Conservation (phyloP, 2,329 filamentous ascomycete genomes). For the Calonectria pauciramosa region DNA sequence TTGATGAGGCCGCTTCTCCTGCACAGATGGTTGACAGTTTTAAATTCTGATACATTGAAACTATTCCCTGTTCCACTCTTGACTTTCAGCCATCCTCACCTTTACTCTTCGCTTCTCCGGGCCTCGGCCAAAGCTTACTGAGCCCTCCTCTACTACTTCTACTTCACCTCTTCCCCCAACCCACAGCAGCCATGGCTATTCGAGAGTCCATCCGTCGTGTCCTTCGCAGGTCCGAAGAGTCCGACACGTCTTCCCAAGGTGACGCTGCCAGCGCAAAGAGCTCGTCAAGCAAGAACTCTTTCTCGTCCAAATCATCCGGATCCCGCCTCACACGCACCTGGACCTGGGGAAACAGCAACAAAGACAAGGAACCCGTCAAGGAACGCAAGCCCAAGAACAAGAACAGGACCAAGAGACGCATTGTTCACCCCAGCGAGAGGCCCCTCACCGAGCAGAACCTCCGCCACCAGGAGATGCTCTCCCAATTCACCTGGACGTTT, state of each 20-base stretch:
- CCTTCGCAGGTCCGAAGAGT: conserved; percentile 51
- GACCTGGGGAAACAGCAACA: conserved; percentile 47
- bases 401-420: conserved; percentile 44
- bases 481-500: conserved; percentile 61
- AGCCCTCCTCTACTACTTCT: neutral
- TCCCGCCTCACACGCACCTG: conserved; percentile 48
- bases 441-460: conserved; percentile 61
- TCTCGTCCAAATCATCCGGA: conserved; percentile 49
- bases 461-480: conserved; percentile 61
- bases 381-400: conserved; percentile 49
- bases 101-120: neutral
- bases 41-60: conserved; percentile 14
- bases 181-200: conserved; percentile 53
- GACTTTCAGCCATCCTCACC: conserved; percentile 3
- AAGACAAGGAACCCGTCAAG: conserved; percentile 45
- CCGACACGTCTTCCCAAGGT: conserved; percentile 48
- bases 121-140: conserved; percentile 13
- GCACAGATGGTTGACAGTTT: neutral
- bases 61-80: conserved; percentile 5
- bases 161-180: neutral
- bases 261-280: conserved; percentile 47
- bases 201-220: conserved; percentile 58
- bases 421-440: conserved; percentile 59
- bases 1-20: conserved; percentile 16
- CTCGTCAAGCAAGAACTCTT: conserved; percentile 47